Evolutionary conservation across 768 basidiomycete species (phyloP).

Genomic region (Neoboletus brunneissimus): DNA sequence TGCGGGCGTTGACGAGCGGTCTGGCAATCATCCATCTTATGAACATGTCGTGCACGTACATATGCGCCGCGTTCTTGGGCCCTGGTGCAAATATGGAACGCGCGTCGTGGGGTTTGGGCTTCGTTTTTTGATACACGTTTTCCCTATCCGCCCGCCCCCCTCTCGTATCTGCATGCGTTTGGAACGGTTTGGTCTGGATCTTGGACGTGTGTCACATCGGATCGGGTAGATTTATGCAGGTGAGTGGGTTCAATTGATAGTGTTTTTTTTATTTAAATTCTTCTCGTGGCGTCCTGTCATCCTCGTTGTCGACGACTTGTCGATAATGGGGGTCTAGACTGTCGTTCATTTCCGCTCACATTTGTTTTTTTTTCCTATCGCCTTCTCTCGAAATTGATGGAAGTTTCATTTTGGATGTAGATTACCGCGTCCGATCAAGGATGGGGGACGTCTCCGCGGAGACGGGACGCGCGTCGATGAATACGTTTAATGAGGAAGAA

Average conservation of each 20-base stretch:
- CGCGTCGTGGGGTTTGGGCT: background rate
- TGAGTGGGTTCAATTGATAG: conserved; percentile 21
- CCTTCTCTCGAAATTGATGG: background rate
- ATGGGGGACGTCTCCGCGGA: conserved; percentile 40
- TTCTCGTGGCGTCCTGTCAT: background rate
- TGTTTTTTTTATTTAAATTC: background rate
- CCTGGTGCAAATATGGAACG: no score
- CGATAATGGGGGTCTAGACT: conserved; percentile 1
- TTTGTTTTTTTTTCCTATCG: background rate
- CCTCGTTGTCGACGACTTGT: conserved; percentile 6
- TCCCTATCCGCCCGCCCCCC: background rate
- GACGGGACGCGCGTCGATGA: conserved; percentile 33
- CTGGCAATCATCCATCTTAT: background rate
- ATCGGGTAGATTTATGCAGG: conserved; percentile 49
- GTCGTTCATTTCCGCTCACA: conserved; percentile 10
- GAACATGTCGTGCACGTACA: no score
- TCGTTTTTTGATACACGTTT: conserved; percentile 19
- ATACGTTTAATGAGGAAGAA: conserved; percentile 47
- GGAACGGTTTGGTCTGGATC: conserved; percentile 1
- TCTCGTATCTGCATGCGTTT: no score
- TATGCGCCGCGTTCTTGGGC: background rate
- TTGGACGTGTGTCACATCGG: background rate
- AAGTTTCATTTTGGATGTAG: conserved; percentile 28
- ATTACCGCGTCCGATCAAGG: conserved; percentile 53
- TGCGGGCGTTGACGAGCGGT: background rate